Conservation (phyloP, 2,329 filamentous ascomycete species). For the Ophiostoma sp. region DNA sequence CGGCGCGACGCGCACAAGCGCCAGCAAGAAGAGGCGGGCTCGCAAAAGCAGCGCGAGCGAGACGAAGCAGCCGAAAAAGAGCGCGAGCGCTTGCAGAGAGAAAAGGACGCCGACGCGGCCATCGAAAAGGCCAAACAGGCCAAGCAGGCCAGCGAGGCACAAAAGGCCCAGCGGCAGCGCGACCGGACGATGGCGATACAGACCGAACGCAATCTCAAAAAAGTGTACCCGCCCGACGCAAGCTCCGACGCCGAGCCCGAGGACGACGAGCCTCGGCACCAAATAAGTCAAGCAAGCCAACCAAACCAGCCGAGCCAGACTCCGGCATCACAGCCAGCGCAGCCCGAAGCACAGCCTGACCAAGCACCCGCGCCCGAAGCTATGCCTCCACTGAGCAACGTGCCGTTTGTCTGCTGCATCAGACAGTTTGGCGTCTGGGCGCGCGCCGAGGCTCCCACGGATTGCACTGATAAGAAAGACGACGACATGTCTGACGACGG, state of each 20-base stretch:
- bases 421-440: slow-evolving; percentile 61
- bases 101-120: slow-evolving; percentile 21
- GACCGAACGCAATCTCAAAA: neutral
- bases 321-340: neutral
- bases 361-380: slow-evolving; percentile 11
- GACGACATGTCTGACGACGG: slow-evolving; percentile 41
- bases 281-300: no score
- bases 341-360: neutral
- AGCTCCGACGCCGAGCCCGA: slow-evolving; percentile 7
- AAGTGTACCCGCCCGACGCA: neutral
- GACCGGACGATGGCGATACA: no score
- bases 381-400: slow-evolving; percentile 38
- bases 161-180: neutral
- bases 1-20: slow-evolving; percentile 24
- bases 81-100: slow-evolving; percentile 24
- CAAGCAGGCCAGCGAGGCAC: neutral
- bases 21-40: slow-evolving; percentile 35
- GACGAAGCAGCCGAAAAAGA: slow-evolving; percentile 25
- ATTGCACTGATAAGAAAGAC: slow-evolving; percentile 28
- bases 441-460: no score
- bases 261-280: no score
- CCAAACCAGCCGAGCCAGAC: neutral
- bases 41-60: slow-evolving; percentile 30
- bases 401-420: slow-evolving; percentile 64
- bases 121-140: neutral